Conservation (phyloP, 2,329 filamentous ascomycete species). For the Allantophomopsis cytisporea region DNA sequence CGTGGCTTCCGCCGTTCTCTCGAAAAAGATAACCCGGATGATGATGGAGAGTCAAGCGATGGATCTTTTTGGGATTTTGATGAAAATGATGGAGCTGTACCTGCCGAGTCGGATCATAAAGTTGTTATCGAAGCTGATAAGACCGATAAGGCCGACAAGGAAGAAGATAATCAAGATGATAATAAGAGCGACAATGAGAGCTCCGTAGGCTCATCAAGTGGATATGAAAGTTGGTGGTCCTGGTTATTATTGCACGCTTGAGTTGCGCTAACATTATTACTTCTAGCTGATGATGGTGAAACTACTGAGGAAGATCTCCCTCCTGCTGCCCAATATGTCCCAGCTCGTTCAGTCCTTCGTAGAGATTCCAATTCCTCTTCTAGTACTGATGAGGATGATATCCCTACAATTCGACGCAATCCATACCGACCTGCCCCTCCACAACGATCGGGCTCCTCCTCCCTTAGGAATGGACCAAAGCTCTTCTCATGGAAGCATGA, state of each 20-base stretch:
- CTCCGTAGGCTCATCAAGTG: conserved; percentile 26
- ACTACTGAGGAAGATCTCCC: conserved; percentile 44
- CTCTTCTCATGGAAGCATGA: conserved; percentile 19
- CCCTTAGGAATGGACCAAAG: conserved; percentile 11
- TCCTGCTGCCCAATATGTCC: conserved; percentile 29
- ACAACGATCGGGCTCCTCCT: no score
- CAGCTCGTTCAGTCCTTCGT: conserved; percentile 32
- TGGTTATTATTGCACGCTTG: conserved; percentile 21
- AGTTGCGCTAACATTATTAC: conserved; percentile 27
- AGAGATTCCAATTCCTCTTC: conserved; percentile 29
- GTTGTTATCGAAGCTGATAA: background rate
- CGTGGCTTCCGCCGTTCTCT: conserved; percentile 61
- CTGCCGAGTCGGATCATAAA: conserved; percentile 4
- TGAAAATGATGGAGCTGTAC: conserved; percentile 5
- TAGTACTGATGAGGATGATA: conserved; percentile 20
- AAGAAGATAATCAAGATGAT: conserved; percentile 24
- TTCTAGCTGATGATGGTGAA: conserved; percentile 41
- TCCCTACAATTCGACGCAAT: conserved; percentile 14
- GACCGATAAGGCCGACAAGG: conserved; percentile 25
- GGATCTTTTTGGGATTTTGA: conserved; percentile 12
- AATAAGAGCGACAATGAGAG: conserved; percentile 16
- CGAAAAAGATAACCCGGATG: conserved; percentile 49
- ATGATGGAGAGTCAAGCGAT: conserved; percentile 7
- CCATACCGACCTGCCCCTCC: conserved; percentile 6
- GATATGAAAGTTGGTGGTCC: conserved; percentile 35